phyloP scores from a whole-genome alignment of 768 basidiomycete genomes.

The Boletus rubropictus region DNA sequence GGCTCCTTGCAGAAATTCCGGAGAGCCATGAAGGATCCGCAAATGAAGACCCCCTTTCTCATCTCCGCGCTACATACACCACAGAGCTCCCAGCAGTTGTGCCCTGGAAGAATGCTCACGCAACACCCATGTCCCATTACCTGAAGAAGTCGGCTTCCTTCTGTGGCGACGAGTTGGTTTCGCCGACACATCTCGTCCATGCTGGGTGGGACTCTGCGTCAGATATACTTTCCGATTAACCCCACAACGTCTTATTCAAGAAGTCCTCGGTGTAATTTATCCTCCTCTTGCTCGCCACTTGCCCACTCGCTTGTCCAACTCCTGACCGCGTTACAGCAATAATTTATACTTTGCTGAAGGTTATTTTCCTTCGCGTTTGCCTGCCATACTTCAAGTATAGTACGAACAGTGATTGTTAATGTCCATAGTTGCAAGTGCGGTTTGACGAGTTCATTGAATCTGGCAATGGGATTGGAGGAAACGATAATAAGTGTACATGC shows the following conservation, averaged over 20 bases:
- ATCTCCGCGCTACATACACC: constrained; percentile 35
- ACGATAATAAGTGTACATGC: constrained; percentile 19
- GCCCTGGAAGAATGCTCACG: constrained; percentile 31
- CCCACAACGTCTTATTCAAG: constrained; percentile 6
- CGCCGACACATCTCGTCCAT: constrained; percentile 47
- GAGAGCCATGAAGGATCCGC: constrained; percentile 26
- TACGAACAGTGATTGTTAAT: constrained; percentile 29
- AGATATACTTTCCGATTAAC: constrained; percentile 34
- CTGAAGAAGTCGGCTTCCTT: constrained; percentile 38
- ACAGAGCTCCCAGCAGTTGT: constrained; percentile 30
- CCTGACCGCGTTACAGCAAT: constrained; percentile 15
- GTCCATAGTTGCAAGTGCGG: constrained; percentile 23
- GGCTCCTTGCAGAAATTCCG: constrained; percentile 30
- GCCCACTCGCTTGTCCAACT: constrained; percentile 18
- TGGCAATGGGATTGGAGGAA: constrained; percentile 14
- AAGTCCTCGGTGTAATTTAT: constrained; percentile 24
- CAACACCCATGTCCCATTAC: constrained; percentile 34
- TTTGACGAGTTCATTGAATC: constrained; percentile 11
- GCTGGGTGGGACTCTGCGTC: constrained; percentile 56
- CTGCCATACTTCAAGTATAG: constrained; percentile 15
- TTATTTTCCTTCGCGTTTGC: constrained; percentile 7
- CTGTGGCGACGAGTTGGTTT: constrained; percentile 32
- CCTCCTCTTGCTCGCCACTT: constrained; percentile 4
- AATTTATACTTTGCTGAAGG: constrained; percentile 25
- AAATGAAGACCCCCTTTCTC: constrained; percentile 32